Percentiles rank a stretch among this genome's conserved stretches.
Conservation (phyloP, 306 rosid species). For the Cyamopsis tetragonoloba region DNA sequence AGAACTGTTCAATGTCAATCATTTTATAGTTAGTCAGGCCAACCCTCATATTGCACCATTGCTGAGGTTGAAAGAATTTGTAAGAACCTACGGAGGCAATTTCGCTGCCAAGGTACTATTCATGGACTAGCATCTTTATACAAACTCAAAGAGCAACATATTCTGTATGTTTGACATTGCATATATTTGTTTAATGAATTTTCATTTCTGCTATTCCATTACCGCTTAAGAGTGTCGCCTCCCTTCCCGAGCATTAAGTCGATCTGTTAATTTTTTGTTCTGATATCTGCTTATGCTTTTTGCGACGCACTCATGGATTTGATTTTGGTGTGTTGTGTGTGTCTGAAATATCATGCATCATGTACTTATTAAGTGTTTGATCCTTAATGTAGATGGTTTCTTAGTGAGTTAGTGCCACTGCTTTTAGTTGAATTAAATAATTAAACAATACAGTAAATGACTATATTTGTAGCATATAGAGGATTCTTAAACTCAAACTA, state of each 20-base stretch:
- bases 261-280: not conserved
- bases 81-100: constrained; percentile 81
- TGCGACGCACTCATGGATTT: not conserved
- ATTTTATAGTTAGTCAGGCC: constrained; percentile 94
- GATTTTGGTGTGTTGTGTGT: not conserved
- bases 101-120: constrained; percentile 90
- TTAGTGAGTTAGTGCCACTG: not conserved
- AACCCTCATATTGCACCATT: constrained; percentile 95
- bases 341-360: not conserved
- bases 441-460: not conserved
- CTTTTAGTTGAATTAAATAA: not conserved
- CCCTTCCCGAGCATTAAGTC: not conserved
- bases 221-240: not conserved
- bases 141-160: not conserved
- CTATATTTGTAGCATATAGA: not conserved
- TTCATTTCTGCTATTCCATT: not conserved
- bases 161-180: constrained; percentile 9
- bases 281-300: not conserved
- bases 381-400: not conserved
- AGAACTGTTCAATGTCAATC: constrained; percentile 93
- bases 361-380: not conserved
- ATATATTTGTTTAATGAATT: not conserved
- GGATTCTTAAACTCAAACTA: not conserved
- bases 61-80: constrained; percentile 75
- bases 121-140: constrained; percentile 12